Base-by-base conservation (phyloP, 2,329 filamentous ascomycete genomes). In the Talaromyces atroroseus region DNA sequence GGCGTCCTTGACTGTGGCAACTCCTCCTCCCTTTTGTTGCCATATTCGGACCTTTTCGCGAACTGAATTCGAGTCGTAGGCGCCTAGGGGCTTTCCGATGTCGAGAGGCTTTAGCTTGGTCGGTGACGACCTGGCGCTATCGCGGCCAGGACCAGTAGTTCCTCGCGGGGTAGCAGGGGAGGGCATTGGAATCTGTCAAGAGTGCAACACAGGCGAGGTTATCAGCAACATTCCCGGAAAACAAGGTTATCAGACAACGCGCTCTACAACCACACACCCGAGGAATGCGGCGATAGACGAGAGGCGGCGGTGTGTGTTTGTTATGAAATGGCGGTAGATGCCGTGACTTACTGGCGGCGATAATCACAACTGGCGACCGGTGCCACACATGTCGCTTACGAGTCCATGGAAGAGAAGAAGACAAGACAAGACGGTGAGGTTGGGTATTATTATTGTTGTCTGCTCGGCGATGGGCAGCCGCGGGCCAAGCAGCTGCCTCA, bases 21-120 rank as follows among this genome's bases (percentile, higher is more conserved):
- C 86, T 5, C 82, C 81, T 34, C 86, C 88, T 65, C 88, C 90
- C 62, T 86, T 79, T 66, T 87, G 87, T 71, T 96, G 90, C 91
- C 91, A 96, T 72, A 86, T 82, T 63, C 86, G 87, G 53, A 96
- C 89, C 65, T 91, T 85, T 62, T 89, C 87, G 60, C 83, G 83
- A 49, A 95, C 88, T n/a, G 88, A 66, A 76, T 82, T 72, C 76
- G 85, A 63, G 83, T 78, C 71, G 76, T 84, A 68, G 73, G 79
- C 52, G 80, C 82, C 82, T 62, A 84, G 76, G 52, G 80, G 80
- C 20, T 66, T 65, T 14, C 71, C 73, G 48, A 74, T 76, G 63
- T 79, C 78, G 64, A 73, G 76, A 66, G 72, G 77, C 66, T 67
- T 81, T 71, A 34, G 79, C 77, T 74, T 87, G 80, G 65, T 83